Conservation (phyloP, 2,329 filamentous ascomycete genomes). For the Phialocephala subalpina region DNA sequence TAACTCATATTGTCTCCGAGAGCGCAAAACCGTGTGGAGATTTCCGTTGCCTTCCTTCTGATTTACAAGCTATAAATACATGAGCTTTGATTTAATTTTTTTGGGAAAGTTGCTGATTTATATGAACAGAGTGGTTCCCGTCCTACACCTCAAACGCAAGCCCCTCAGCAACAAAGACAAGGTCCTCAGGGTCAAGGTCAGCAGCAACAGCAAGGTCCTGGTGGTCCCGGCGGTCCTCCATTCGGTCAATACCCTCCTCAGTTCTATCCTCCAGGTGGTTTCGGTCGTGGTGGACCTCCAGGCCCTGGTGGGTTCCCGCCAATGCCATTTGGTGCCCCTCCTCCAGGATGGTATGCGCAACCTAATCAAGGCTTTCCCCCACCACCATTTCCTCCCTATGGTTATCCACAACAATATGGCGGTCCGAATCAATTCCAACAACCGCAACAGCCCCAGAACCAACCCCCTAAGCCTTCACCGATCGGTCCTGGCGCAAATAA, state of each 20-base stretch:
- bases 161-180: slow-evolving; percentile 15
- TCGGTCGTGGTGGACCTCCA: slow-evolving; percentile 62
- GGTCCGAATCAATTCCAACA: not conserved
- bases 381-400: slow-evolving; percentile 58
- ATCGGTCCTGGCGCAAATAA: slow-evolving; percentile 60
- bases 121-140: slow-evolving; percentile 55
- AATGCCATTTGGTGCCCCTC: slow-evolving; percentile 78
- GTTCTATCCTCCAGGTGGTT: slow-evolving; percentile 54
- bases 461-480: slow-evolving; percentile 53
- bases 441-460: slow-evolving; percentile 47
- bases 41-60: slow-evolving; percentile 99
- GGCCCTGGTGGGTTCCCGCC: slow-evolving; percentile 74
- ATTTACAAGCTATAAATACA: slow-evolving; percentile 51
- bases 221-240: slow-evolving; percentile 35
- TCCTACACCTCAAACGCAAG: slow-evolving; percentile 35
- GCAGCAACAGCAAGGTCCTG: slow-evolving; percentile 21
- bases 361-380: slow-evolving; percentile 78
- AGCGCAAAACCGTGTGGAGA: slow-evolving; percentile 95
- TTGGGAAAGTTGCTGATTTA: slow-evolving; percentile 34
- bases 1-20: slow-evolving; percentile 86
- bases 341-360: slow-evolving; percentile 79
- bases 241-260: slow-evolving; percentile 49
- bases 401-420: slow-evolving; percentile 53
- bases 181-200: slow-evolving; percentile 32
- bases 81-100: slow-evolving; percentile 7